These are phyloP conservation scores for Aspergillus carbonarius DNA, from an alignment of 2,329 filamentous ascomycete genomes.

Conservation along the genomic window DNA sequence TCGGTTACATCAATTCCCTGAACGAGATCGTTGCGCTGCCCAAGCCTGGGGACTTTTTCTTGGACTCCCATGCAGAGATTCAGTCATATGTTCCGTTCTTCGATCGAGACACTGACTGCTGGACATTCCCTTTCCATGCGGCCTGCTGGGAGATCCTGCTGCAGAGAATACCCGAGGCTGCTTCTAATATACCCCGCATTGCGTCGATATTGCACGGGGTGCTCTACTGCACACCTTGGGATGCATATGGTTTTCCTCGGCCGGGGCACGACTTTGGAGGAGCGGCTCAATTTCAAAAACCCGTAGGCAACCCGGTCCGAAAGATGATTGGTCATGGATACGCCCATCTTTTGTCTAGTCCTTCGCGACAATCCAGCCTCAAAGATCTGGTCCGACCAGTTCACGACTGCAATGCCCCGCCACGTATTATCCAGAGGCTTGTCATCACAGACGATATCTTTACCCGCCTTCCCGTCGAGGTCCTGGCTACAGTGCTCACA, in stretches of 20 bases:
- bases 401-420: too few species aligned
- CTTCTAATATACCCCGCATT: not conserved
- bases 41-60: not conserved
- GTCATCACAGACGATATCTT: not conserved
- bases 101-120: not conserved
- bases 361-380: not conserved
- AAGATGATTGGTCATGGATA: not conserved
- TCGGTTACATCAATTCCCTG: not conserved
- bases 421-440: not conserved
- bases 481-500: not conserved
- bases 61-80: not conserved
- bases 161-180: not conserved
- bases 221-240: slow-evolving; percentile 2
- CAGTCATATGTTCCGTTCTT: not conserved
- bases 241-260: not conserved
- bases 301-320: not conserved
- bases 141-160: slow-evolving; percentile 6
- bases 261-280: slow-evolving; percentile 10
- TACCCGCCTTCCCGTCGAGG: not conserved
- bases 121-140: slow-evolving; percentile 1
- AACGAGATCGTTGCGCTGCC: not conserved
- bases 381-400: not conserved
- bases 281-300: not conserved
- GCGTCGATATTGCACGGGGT: not conserved
- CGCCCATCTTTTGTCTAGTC: not conserved